phyloP scores from a whole-genome alignment of 176 grass and related monocot genomes.

The Otatea glauca region DNA sequence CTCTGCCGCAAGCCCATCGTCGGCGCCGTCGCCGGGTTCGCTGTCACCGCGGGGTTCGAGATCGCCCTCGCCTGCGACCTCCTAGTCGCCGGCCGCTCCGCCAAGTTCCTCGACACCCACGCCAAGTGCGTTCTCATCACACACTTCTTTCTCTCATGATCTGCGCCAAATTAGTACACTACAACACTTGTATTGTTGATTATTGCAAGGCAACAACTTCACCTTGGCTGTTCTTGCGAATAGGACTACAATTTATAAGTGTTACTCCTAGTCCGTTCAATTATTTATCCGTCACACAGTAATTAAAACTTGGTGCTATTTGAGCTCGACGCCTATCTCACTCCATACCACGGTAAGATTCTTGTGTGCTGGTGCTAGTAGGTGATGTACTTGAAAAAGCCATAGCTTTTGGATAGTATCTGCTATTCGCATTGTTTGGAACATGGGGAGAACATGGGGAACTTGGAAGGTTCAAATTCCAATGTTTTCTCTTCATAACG shows the following conservation, averaged over 20 bases:
- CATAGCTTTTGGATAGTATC: background rate
- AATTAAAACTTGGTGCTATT: background rate
- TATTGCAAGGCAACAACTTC: background rate
- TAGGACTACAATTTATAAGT: background rate
- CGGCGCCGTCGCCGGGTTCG: constrained; percentile 78
- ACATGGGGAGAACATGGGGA: background rate
- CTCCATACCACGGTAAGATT: background rate
- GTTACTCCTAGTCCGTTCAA: background rate
- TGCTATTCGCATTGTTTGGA: background rate
- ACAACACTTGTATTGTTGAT: background rate
- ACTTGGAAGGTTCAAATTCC: background rate
- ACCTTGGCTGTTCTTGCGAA: background rate
- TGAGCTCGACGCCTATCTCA: background rate
- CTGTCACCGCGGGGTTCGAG: constrained; percentile 89
- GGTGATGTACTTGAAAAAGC: background rate
- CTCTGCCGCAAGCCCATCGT: constrained; percentile 82
- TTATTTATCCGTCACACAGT: background rate
- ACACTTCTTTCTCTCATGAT: background rate
- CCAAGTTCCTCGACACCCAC: constrained; percentile 95
- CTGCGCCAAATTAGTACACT: background rate
- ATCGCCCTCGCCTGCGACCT: constrained; percentile 89
- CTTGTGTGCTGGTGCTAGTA: background rate
- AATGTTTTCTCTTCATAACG: background rate
- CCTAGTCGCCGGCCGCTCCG: constrained; percentile 68
- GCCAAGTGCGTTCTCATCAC: constrained; percentile 57